phyloP scores from a whole-genome alignment of 2,329 filamentous ascomycete genomes.

The Colletotrichum lini region DNA sequence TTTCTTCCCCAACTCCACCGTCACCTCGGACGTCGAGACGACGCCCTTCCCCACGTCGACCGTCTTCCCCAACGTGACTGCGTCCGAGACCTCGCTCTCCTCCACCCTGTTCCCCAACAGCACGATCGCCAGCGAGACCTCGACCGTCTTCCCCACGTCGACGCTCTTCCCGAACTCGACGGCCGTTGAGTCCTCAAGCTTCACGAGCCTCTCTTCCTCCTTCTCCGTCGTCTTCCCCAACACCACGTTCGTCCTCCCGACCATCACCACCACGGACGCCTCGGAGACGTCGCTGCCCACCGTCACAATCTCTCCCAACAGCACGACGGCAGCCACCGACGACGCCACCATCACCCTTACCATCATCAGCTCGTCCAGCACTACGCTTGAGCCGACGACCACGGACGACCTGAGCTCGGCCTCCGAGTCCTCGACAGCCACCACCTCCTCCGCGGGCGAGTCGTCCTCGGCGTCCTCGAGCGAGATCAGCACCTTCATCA shows the following conservation, averaged over 20 bases:
- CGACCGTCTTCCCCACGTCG: constrained; percentile 24
- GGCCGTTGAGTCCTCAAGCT: constrained; percentile 11
- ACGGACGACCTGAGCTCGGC: constrained; percentile 7
- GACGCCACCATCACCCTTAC: neutral
- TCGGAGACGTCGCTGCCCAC: too few species aligned
- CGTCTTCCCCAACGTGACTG: constrained; percentile 24
- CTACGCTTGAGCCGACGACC: neutral
- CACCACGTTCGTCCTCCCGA: constrained; percentile 1
- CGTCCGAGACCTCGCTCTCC: neutral
- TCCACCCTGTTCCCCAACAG: neutral
- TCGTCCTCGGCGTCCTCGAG: neutral
- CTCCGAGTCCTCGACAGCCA: neutral
- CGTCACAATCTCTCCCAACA: too few species aligned
- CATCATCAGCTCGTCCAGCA: constrained; percentile 10
- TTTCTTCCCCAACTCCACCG: constrained; percentile 3
- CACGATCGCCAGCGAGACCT: constrained; percentile 1
- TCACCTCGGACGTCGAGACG: neutral
- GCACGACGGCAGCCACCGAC: neutral
- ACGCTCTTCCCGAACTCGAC: constrained; percentile 23
- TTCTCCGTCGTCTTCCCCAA: neutral
- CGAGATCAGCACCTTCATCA: neutral
- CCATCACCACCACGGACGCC: neutral
- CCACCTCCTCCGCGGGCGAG: neutral
- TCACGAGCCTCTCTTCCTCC: neutral
- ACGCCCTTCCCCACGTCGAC: constrained; percentile 9